phyloP scores from a whole-genome alignment of 805 yeast genomes.

The Candida oleophila region DNA sequence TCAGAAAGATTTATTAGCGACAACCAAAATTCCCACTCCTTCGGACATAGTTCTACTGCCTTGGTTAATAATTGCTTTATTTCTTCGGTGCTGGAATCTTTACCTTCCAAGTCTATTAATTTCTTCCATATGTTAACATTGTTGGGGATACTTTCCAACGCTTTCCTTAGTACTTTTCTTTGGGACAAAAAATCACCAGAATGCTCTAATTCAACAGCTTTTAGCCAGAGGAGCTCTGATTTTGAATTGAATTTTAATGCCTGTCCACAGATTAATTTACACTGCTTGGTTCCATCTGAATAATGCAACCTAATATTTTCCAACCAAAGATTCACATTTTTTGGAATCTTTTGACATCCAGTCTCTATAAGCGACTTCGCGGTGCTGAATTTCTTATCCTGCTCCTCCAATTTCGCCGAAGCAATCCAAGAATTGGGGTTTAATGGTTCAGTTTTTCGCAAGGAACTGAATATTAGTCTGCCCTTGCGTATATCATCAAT shows the following conservation, averaged over 20 bases:
- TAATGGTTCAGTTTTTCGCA: constrained; percentile 69
- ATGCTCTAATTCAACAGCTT: constrained; percentile 64
- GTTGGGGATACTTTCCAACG: constrained; percentile 62
- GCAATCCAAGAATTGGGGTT: constrained; percentile 85
- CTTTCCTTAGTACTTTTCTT: constrained; percentile 64
- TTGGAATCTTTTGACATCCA: constrained; percentile 71
- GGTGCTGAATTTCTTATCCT: constrained; percentile 48
- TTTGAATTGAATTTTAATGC: constrained; percentile 58
- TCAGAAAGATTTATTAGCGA: constrained; percentile 48
- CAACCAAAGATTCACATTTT: constrained; percentile 76
- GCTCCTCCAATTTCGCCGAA: constrained; percentile 74
- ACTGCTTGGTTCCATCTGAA: constrained; percentile 35
- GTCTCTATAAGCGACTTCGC: constrained; percentile 67
- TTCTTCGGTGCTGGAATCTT: constrained; percentile 31
- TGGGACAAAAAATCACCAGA: constrained; percentile 47
- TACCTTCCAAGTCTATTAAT: constrained; percentile 60
- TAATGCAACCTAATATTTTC: constrained; percentile 68
- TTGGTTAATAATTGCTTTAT: constrained; percentile 54
- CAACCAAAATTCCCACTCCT: constrained; percentile 65
- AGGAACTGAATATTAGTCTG: constrained; percentile 60
- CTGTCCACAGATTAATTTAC: constrained; percentile 61
- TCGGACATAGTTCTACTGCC: constrained; percentile 70
- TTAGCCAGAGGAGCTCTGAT: constrained; percentile 69
- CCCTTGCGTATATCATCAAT: constrained; percentile 60
- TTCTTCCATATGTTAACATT: constrained; percentile 66